These are phyloP conservation scores for Penicillium pulvis DNA, from an alignment of 495 filamentous ascomycete genomes.

Conservation along the genomic window DNA sequence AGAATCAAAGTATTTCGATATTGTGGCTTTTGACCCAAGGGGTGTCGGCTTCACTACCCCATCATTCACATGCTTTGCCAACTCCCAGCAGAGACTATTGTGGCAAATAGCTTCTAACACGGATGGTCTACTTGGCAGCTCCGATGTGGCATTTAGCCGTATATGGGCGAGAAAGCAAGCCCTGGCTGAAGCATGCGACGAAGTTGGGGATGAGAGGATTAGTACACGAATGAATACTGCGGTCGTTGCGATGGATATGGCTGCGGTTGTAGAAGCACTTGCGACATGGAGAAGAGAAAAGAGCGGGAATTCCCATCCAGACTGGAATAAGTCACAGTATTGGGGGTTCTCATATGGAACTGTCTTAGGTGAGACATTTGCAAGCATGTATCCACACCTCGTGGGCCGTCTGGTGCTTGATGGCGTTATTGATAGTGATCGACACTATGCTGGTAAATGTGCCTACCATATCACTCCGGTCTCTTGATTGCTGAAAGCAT, in stretches of 20 bases:
- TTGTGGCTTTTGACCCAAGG: not conserved
- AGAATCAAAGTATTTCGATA: not conserved
- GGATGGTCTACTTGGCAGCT: not conserved
- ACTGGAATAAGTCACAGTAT: not conserved
- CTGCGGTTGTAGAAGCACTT: not conserved
- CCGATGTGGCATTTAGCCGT: not conserved
- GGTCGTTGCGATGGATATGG: not conserved
- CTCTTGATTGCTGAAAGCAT: too few species aligned
- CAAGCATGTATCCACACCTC: not conserved
- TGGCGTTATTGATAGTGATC: not conserved
- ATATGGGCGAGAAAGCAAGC: not conserved
- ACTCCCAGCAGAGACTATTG: not conserved
- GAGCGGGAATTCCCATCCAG: not conserved
- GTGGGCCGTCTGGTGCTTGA: not conserved
- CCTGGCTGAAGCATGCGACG: not conserved
- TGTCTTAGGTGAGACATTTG: constrained; percentile 4
- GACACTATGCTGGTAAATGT: not conserved
- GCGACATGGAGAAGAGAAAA: not conserved
- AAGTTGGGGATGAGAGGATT: not conserved
- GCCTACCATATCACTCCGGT: too few species aligned
- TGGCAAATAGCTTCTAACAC: not conserved
- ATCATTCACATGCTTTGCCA: not conserved
- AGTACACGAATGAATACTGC: not conserved
- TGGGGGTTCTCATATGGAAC: not conserved
- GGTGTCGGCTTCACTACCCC: not conserved